A percentile compares a stretch with the other conserved stretches of the same genome.
phyloP scores from a whole-genome alignment of 2,329 filamentous ascomycete genomes.

The Calonectria crousiana region DNA sequence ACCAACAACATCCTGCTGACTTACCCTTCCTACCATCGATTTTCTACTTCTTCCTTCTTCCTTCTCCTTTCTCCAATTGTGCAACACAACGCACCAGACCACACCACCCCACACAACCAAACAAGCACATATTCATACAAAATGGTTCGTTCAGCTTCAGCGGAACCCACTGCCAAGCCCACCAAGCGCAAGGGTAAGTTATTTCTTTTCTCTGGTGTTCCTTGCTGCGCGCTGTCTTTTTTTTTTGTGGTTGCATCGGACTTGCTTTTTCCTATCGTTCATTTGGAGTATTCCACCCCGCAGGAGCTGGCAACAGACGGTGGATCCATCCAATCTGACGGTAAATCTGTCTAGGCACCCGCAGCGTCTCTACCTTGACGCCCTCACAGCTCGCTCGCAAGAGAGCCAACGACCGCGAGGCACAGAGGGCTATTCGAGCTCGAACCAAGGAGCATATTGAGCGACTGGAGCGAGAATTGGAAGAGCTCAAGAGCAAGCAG shows the following conservation, averaged over 20 bases:
- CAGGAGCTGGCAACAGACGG: not conserved
- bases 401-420: conserved; percentile 90
- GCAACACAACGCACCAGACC: not conserved
- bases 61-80: not conserved
- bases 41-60: not conserved
- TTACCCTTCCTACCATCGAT: not conserved
- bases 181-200: conserved; percentile 61
- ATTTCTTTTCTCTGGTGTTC: conserved; percentile 16
- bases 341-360: conserved; percentile 61
- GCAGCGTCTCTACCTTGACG: conserved; percentile 88
- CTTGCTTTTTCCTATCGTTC: conserved; percentile 1
- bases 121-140: conserved; percentile 31
- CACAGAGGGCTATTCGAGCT: conserved; percentile 87
- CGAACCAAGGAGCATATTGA: conserved; percentile 91
- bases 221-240: not conserved
- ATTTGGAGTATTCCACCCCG: not conserved
- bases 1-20: not conserved
- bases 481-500: conserved; percentile 71
- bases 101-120: conserved; percentile 14
- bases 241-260: not conserved
- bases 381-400: conserved; percentile 91
- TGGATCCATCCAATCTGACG: not conserved
- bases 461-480: conserved; percentile 78
- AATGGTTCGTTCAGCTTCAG: conserved; percentile 58
- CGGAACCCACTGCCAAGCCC: conserved; percentile 56